Base-by-base conservation (phyloP, 495 filamentous ascomycete genomes). In the Delitschia confertaspora region DNA sequence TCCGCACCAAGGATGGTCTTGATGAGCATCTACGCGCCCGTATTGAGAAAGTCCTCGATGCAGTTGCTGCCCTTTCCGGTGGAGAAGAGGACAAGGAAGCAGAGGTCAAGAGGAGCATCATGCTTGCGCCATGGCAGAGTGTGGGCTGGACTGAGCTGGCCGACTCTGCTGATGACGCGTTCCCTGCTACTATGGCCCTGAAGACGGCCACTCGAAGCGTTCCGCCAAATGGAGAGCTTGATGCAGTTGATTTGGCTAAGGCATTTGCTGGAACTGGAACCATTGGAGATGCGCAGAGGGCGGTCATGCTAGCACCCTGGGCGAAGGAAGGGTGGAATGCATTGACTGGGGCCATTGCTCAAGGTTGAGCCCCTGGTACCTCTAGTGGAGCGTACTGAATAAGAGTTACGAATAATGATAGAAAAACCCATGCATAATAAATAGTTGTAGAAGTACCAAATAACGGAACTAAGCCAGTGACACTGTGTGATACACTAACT, bases 291-390 rank as follows among this genome's bases (percentile, higher is more conserved):
- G 82, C 82, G 17, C 79, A 93, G 62, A 72, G 72, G 45, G 82
- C 81, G 22, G 71, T 91, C 38, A 74, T 91, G 69, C 54, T 91
- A 37, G 81, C 89, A 20, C 93, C 91, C 18, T 95, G 86, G 87
- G 68, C 58, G 36, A 60, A 47, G 26, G 61, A 62, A 18, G 82
- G 81, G 4, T 94, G 88, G 88, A 63, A 66, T 26, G 68, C 55
- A 4, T 45, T 74, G 26, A 40, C 14, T 20, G 50, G 58, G 13
- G 33, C 29, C 41, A 16, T n/a, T n/a, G n/a, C n/a, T n/a, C n/a
- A n/a, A n/a, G n/a, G n/a, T n/a, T n/a, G n/a, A n/a, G n/a, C n/a
- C n/a, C n/a, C n/a, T n/a, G n/a, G n/a, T n/a, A n/a, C n/a, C n/a
- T n/a, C n/a, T n/a, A n/a, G n/a, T n/a, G n/a, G n/a, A n/a, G n/a